phyloP scores from a whole-genome alignment of 768 basidiomycete species.

The Coprinellus micaceus region DNA sequence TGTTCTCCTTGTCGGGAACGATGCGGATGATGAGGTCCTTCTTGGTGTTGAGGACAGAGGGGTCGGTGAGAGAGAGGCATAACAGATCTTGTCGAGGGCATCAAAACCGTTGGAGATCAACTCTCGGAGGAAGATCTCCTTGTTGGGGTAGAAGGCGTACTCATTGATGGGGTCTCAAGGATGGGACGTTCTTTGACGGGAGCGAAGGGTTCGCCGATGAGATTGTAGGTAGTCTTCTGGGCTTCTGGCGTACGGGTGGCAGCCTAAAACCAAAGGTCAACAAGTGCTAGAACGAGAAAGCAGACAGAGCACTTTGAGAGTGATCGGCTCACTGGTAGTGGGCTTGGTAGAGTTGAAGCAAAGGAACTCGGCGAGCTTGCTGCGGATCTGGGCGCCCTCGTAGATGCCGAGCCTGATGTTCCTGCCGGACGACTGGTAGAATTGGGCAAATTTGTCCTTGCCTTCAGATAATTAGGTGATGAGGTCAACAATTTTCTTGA shows the following conservation, averaged over 20 bases:
- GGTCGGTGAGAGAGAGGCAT: constrained; percentile 93
- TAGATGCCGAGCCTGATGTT: constrained; percentile 99
- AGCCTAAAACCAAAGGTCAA: constrained; percentile 53
- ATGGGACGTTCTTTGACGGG: constrained; percentile 92
- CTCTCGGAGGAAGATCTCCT: constrained; percentile 99
- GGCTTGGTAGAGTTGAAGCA: constrained; percentile 98
- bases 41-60: constrained; percentile 80
- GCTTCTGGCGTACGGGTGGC: constrained; percentile 98
- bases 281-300: background rate
- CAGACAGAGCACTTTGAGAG: constrained; percentile 79
- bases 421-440: constrained; percentile 98
- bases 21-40: constrained; percentile 96
- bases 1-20: constrained; percentile 94
- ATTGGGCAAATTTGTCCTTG: constrained; percentile 97
- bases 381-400: constrained; percentile 97
- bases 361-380: constrained; percentile 98
- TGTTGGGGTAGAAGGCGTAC: constrained; percentile 99
- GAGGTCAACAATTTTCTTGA: constrained; percentile 96
- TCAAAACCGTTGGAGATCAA: constrained; percentile 96
- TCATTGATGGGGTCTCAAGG: constrained; percentile 68
- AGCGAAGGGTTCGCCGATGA: constrained; percentile 95
- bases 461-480: constrained; percentile 97
- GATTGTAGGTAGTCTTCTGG: constrained; percentile 98
- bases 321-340: constrained; percentile 81
- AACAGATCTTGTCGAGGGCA: constrained; percentile 99